Evolutionary conservation across 176 grass and related monocot genomes (phyloP).

Genomic region (Oryza longistaminata): DNA sequence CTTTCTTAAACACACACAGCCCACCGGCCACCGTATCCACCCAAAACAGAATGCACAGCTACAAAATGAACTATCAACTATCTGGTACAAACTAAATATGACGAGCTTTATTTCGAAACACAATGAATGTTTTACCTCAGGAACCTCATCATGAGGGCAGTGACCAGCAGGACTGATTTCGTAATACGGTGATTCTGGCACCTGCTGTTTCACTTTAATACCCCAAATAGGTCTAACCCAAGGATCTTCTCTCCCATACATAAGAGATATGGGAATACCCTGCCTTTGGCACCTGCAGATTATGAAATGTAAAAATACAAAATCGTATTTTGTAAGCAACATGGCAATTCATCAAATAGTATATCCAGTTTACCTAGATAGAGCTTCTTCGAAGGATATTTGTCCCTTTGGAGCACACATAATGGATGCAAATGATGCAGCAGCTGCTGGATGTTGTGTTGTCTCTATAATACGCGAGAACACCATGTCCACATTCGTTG

Average conservation of each 20-base stretch:
- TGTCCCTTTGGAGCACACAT: slow-evolving; percentile 89
- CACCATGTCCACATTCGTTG: slow-evolving; percentile 86
- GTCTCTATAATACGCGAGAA: slow-evolving; percentile 85
- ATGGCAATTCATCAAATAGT: neutral
- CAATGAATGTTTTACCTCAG: slow-evolving; percentile 63
- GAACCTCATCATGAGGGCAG: slow-evolving; percentile 98
- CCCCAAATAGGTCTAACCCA: slow-evolving; percentile 95
- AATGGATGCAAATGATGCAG: slow-evolving; percentile 94
- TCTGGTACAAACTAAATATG: neutral
- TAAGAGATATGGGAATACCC: slow-evolving; percentile 75
- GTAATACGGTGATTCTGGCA: slow-evolving; percentile 86
- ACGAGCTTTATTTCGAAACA: neutral
- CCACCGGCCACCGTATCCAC: no score
- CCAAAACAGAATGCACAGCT: slow-evolving; percentile 5
- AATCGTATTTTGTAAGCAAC: neutral
- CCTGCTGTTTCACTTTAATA: slow-evolving; percentile 74
- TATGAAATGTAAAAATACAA: slow-evolving; percentile 19
- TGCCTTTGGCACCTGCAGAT: slow-evolving; percentile 65
- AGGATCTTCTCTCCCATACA: slow-evolving; percentile 98
- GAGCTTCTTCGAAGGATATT: slow-evolving; percentile 78
- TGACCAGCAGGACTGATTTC: slow-evolving; percentile 95
- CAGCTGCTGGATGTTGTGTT: slow-evolving; percentile 90
- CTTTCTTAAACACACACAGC: no score
- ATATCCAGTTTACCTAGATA: slow-evolving; percentile 47
- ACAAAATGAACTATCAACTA: neutral